phyloP scores from a whole-genome alignment of 768 basidiomycete genomes.

The Lactarius psammicola region DNA sequence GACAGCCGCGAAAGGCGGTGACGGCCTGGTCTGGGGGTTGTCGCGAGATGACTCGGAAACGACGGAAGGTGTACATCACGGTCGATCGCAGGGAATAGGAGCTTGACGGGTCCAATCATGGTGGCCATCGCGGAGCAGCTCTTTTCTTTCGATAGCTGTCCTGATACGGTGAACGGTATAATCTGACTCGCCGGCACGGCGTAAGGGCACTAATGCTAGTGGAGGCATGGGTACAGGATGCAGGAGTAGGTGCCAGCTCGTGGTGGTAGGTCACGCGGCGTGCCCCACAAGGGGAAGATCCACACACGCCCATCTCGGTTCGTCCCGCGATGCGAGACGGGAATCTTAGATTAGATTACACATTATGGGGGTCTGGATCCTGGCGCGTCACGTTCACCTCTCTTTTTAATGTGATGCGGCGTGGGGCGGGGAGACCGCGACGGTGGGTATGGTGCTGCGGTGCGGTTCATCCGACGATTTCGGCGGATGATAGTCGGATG shows the following conservation, averaged over 20 bases:
- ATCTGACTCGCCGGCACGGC: background rate
- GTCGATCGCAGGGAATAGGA: background rate
- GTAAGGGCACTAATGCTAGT: background rate
- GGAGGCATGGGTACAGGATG: background rate
- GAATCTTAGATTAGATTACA: background rate
- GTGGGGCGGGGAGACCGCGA: background rate
- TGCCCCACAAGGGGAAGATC: background rate
- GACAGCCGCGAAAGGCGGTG: background rate
- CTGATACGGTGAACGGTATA: background rate
- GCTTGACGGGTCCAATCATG: background rate
- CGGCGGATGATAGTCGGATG: background rate
- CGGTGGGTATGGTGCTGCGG: background rate
- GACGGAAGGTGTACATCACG: background rate
- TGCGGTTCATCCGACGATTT: background rate
- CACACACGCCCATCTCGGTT: background rate
- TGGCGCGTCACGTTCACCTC: background rate
- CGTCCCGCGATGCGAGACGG: background rate
- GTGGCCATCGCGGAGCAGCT: background rate
- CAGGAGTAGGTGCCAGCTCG: background rate
- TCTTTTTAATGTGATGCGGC: background rate
- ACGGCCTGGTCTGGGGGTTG: background rate
- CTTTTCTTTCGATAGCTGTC: background rate
- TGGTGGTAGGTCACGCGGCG: background rate
- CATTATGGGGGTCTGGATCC: background rate
- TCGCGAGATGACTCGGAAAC: background rate